Conservation (phyloP, 805 yeast genomes). For the Tetrapisispora phaffii region DNA sequence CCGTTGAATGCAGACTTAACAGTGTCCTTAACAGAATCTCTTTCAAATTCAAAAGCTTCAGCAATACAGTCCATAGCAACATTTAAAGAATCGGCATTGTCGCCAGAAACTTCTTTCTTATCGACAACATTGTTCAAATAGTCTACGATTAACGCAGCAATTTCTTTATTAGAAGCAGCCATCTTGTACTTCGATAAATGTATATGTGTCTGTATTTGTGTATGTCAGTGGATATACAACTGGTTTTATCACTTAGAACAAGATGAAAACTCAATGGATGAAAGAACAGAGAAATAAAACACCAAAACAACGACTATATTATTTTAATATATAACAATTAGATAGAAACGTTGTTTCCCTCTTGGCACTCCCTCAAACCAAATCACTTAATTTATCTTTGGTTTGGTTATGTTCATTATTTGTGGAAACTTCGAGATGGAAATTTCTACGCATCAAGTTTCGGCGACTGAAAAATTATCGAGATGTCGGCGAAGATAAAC, state of each 20-base stretch:
- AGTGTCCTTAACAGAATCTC: conserved; percentile 45
- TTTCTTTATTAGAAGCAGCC: conserved; percentile 47
- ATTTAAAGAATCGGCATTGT: conserved; percentile 78
- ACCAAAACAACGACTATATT: too few relatives aligned
- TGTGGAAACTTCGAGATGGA: conserved; percentile 2
- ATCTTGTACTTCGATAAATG: conserved; percentile 18
- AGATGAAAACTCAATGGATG: too few relatives aligned
- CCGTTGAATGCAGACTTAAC: conserved; percentile 37
- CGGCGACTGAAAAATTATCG: not conserved
- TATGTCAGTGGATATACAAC: not conserved
- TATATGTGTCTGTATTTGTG: not conserved
- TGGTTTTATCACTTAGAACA: too few relatives aligned
- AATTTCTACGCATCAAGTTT: not conserved
- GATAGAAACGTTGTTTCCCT: too few relatives aligned
- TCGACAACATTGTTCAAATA: conserved; percentile 53
- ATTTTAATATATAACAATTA: too few relatives aligned
- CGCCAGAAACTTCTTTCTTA: conserved; percentile 59
- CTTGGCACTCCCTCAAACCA: too few relatives aligned
- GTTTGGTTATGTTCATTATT: not conserved
- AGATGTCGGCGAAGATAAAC: not conserved
- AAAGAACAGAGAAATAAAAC: too few relatives aligned
- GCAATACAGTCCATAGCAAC: conserved; percentile 83
- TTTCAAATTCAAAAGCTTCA: conserved; percentile 56
- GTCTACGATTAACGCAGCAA: conserved; percentile 64
- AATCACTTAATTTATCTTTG: not conserved